A percentile compares a stretch with the other conserved stretches of the same genome.
These are phyloP conservation scores for Dianthus caryophyllus DNA, from an alignment of 148 eudicot genomes.

Conservation along the genomic window DNA sequence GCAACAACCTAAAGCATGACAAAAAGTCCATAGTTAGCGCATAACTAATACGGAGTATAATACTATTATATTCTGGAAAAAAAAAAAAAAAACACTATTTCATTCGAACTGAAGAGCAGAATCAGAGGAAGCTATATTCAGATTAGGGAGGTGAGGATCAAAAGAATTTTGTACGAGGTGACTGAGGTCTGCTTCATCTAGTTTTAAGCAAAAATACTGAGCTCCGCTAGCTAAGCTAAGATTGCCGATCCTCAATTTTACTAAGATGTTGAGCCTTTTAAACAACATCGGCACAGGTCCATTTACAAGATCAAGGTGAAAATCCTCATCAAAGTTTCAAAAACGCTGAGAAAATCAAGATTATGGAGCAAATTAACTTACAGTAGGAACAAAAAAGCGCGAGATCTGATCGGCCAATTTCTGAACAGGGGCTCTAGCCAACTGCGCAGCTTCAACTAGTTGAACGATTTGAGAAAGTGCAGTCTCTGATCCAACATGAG, in stretches of 20 bases:
- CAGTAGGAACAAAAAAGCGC: slow-evolving; percentile 80
- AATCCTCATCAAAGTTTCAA: not conserved
- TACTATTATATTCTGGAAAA: not conserved
- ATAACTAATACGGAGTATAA: not conserved
- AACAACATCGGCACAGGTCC: too few species aligned
- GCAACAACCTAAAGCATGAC: slow-evolving; percentile 57
- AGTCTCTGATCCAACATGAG: slow-evolving; percentile 94
- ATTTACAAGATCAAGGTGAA: not conserved
- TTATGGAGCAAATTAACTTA: slow-evolving; percentile 37
- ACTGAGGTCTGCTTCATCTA: not conserved
- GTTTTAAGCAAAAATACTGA: not conserved
- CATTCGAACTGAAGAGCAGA: not conserved
- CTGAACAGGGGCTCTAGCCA: slow-evolving; percentile 98
- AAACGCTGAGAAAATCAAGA: not conserved
- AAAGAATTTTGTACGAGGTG: not conserved
- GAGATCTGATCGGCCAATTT: slow-evolving; percentile 94
- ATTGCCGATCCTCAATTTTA: not conserved
- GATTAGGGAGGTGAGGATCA: not conserved
- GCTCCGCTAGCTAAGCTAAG: slow-evolving; percentile 4
- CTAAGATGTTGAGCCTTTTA: too few species aligned
- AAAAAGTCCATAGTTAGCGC: slow-evolving; percentile 1
- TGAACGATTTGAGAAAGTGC: slow-evolving; percentile 97
- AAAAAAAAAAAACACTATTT: not conserved
- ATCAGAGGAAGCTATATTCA: not conserved
- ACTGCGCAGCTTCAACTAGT: slow-evolving; percentile 96